Evolutionary conservation across 2,329 filamentous ascomycete genomes (phyloP), one percentile per base, ranked within the genome.

Genomic region (Gaeumannomyces sp.): DNA sequence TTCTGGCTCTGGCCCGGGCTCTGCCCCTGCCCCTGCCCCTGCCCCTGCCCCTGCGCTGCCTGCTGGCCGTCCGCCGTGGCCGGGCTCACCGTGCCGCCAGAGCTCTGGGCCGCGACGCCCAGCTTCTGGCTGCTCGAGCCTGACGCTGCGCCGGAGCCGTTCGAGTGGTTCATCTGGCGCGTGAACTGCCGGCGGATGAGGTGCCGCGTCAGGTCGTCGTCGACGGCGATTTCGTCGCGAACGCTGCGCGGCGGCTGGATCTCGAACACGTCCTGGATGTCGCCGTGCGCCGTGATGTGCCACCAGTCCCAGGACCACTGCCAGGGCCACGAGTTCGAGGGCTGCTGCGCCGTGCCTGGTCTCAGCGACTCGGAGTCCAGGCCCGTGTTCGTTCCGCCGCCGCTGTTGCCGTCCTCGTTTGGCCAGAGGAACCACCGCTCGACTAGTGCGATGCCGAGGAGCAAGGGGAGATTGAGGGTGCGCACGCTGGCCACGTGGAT

Each of bases 401-500:
- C 27, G 66, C 66, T 5, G 27, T 72, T 66, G 31, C 72, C 70
- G 70, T 71, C 66, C 2, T 63, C 61, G 14, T 63, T 57, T 14
- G 75, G 75, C 89, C 90, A 92, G 22, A 93, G 81, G 13, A 86
- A 79, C 7, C 84, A 83, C 62, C 92, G 86, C 75, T 96, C 92
- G 67, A 88, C 83, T 27, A 88, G 76, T 25, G 88, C 86, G 66
- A 96, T 90, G 66, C 89, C 70, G 4, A 94, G 81, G 1, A 96
- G 80, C 6, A 93, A 79, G 0, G 92, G 92, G 2, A 90, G 81
- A 74, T 95, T 95, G 71, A 93, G 82, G 11, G 87, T 77, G 53
- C 91, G 87, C 28, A 95, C 89, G 13, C 85, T 85, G 65, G 87
- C 85, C 65, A 96, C 91, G 73, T 96, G 93, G 71, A 94, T 90